phyloP scores from a whole-genome alignment of 371 early-diverging fungal genomes.

The Parasitella parasitica region DNA sequence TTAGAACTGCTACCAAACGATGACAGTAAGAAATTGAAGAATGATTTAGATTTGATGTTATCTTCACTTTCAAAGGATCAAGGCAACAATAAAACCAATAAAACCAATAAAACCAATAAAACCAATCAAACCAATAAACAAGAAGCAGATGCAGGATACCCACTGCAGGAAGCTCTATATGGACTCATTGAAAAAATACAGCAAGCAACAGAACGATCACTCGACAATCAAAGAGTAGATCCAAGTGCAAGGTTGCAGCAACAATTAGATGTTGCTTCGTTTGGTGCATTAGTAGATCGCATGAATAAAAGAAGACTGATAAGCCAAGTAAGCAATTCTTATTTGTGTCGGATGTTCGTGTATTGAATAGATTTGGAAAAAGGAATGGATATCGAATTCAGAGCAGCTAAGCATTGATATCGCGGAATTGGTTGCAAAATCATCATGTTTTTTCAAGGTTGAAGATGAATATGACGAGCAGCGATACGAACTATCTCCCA shows the following conservation, averaged over 20 bases:
- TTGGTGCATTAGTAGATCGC: slow-evolving; percentile 16
- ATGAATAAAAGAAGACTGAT: slow-evolving; percentile 26
- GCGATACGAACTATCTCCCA: slow-evolving; percentile 2
- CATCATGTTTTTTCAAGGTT: neutral
- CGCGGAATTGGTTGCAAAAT: slow-evolving; percentile 5
- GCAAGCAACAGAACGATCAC: slow-evolving; percentile 18
- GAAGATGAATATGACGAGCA: neutral
- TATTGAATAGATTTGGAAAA: neutral
- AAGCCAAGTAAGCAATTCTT: slow-evolving; percentile 22
- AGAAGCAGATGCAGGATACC: neutral
- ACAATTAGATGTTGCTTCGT: slow-evolving; percentile 22
- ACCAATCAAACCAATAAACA: neutral
- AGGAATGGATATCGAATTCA: slow-evolving; percentile 8
- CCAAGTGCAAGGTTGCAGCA: slow-evolving; percentile 14
- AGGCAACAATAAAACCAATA: neutral
- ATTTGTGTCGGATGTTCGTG: neutral
- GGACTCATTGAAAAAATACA: slow-evolving; percentile 13
- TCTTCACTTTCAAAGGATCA: neutral
- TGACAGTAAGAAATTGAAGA: neutral
- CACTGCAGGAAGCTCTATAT: slow-evolving; percentile 3
- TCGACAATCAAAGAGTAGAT: slow-evolving; percentile 27
- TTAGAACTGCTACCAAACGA: neutral
- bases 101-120: neutral
- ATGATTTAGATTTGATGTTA: slow-evolving; percentile 1
- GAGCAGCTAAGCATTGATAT: slow-evolving; percentile 3